Percentiles rank a stretch among this genome's conserved stretches.
Conservation (phyloP, 768 basidiomycete genomes). For the Inosperma sp. region DNA sequence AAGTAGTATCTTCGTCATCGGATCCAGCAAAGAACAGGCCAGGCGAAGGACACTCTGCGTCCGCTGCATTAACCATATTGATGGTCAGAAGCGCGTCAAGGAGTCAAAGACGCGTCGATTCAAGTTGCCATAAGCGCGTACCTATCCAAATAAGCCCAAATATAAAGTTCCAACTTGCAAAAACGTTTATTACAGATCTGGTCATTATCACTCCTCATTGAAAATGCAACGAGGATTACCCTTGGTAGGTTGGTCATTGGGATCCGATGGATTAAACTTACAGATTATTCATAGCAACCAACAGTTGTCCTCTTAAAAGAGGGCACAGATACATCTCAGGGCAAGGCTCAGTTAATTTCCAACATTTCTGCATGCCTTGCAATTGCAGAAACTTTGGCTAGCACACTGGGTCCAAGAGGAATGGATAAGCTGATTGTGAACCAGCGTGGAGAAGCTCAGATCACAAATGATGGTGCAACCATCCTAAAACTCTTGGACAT, state of each 20-base stretch:
- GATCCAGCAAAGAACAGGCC: constrained; percentile 59
- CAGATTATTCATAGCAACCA: constrained; percentile 66
- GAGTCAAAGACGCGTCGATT: constrained; percentile 18
- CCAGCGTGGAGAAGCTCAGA: constrained; percentile 92
- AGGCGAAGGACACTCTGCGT: constrained; percentile 30
- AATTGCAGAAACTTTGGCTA: constrained; percentile 85
- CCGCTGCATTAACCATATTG: constrained; percentile 25
- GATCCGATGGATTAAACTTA: constrained; percentile 2
- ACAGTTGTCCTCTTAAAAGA: constrained; percentile 94
- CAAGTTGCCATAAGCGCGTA: constrained; percentile 28
- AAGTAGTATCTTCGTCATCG: constrained; percentile 39
- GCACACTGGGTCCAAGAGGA: constrained; percentile 94
- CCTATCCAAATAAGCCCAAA: constrained; percentile 37
- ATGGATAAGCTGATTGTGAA: constrained; percentile 99
- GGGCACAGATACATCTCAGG: constrained; percentile 95
- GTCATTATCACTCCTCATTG: constrained; percentile 17
- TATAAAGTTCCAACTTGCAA: no score
- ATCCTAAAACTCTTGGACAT: constrained; percentile 97
- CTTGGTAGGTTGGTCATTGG: constrained; percentile 46
- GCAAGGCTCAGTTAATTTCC: constrained; percentile 85
- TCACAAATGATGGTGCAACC: constrained; percentile 99
- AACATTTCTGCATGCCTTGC: constrained; percentile 97
- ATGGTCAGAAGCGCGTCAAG: constrained; percentile 21
- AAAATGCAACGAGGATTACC: constrained; percentile 82
- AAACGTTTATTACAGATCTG: constrained; percentile 17